Percentiles rank a stretch among this genome's conserved stretches.
phyloP scores from a whole-genome alignment of 768 basidiomycete genomes.

The Suillus sp. region DNA sequence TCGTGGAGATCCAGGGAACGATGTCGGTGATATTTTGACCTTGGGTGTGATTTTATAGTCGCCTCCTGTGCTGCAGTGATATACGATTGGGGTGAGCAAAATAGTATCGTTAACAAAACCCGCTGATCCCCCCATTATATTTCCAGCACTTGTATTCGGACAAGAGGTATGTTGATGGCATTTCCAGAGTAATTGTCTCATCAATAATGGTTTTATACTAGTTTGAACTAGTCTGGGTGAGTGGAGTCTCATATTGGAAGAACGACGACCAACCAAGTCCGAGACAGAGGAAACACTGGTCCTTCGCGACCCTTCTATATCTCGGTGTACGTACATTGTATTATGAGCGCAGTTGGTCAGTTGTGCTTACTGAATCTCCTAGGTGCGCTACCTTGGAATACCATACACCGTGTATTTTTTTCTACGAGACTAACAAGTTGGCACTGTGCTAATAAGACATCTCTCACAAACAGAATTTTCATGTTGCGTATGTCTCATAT shows the following conservation, averaged over 20 bases:
- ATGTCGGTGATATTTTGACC: background rate
- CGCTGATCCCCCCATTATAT: background rate
- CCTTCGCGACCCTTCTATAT: background rate
- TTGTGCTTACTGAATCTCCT: background rate
- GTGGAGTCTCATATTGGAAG: background rate
- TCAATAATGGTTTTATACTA: background rate
- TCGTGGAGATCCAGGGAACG: background rate
- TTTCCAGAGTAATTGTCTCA: background rate
- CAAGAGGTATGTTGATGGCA: background rate
- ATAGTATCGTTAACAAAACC: too few species aligned
- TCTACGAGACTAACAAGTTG: background rate
- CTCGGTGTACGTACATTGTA: background rate
- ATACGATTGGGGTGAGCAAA: constrained; percentile 2
- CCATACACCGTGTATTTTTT: background rate
- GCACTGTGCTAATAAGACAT: background rate
- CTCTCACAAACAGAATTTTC: background rate
- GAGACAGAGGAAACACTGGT: background rate
- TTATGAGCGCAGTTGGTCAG: background rate
- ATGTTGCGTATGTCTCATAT: background rate
- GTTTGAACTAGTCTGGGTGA: constrained; percentile 4
- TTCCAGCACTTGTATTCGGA: background rate
- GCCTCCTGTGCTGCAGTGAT: background rate
- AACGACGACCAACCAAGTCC: background rate
- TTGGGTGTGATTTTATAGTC: background rate
- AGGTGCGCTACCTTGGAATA: constrained; percentile 5